Evolutionary conservation across 129 eudicot species (phyloP), one percentile per base, ranked within the genome.

Genomic region (Escallonia herrerae): DNA sequence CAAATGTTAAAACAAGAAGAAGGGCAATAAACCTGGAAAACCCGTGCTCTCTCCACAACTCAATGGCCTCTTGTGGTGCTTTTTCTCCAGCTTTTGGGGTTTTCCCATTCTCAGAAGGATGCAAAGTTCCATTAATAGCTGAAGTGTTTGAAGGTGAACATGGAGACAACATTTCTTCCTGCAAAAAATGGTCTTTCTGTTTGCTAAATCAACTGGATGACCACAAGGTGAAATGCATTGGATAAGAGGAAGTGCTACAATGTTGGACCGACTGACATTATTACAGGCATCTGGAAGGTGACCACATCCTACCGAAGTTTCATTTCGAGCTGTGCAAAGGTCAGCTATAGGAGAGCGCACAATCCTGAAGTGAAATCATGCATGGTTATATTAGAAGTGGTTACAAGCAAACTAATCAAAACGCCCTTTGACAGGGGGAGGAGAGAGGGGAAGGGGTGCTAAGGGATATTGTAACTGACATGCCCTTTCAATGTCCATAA

Each of bases 31-130:
- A 90, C 98, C 98, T 93, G 46, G 98, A 81, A 75, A 93, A 93
- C 12, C 98, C 98, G 55, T 84, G 81, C 71, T 93, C 91, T 68
- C 80, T 88, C 98, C 96, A 93, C 13, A 48, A 75, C 56, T 76
- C 83, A 9, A 88, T 82, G 63, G 76, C 78, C 67, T 85, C 91
- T 39, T 40, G 57, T 3, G 91, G 67, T 22, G 96, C 98, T 70
- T 81, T 93, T 60, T 78, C 90, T 73, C 98, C 98, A 61, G 91
- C 84, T 75, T 86, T 71, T 47, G 77, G 58, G 47, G 81, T 72
- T 86, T 93, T 85, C 69, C 13, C 81, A 54, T 65, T 71, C 56
- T 43, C 79, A 65, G 76, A 56, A 12, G 71, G 46, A 60, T 64
- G 52, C 52, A 49, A 50, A n/a, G 48, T 70, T 54, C 83, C 90